These are phyloP conservation scores for Leccinum subtestaceum DNA, from an alignment of 768 basidiomycete species.

Conservation along the genomic window DNA sequence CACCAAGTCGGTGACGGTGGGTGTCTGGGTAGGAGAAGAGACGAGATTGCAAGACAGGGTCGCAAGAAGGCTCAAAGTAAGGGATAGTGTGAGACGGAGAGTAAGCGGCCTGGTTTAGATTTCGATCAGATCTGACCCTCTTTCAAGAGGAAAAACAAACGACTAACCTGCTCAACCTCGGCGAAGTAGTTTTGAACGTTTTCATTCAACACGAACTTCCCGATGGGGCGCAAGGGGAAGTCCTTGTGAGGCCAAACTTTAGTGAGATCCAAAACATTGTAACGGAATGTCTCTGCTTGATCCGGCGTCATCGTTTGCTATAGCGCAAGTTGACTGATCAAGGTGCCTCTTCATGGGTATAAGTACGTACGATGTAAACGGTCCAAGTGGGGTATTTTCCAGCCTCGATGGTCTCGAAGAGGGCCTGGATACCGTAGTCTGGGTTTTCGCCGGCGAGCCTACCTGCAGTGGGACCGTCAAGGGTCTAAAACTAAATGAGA, in stretches of 20 bases:
- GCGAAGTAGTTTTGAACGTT: constrained; percentile 88
- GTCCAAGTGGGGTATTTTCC: constrained; percentile 86
- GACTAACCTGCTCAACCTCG: constrained; percentile 84
- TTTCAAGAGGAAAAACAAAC: constrained; percentile 27
- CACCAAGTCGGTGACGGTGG: constrained; percentile 79
- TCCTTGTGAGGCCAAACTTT: constrained; percentile 89
- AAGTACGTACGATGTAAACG: constrained; percentile 66
- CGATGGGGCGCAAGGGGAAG: constrained; percentile 85
- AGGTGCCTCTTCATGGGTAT: neutral
- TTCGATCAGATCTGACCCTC: constrained; percentile 7
- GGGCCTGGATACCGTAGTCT: constrained; percentile 77
- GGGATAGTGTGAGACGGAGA: constrained; percentile 85
- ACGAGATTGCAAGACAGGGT: constrained; percentile 92
- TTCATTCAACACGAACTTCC: constrained; percentile 79
- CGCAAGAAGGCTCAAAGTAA: constrained; percentile 86
- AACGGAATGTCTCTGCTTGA: constrained; percentile 87
- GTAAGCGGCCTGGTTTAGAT: constrained; percentile 58
- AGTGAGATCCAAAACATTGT: constrained; percentile 89
- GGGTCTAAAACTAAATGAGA: constrained; percentile 46
- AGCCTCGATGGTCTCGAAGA: constrained; percentile 81
- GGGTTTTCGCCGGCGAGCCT: constrained; percentile 71
- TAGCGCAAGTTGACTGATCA: constrained; percentile 12
- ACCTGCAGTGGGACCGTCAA: constrained; percentile 63
- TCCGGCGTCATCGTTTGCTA: constrained; percentile 91
- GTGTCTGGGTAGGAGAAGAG: constrained; percentile 94